Percentiles rank a stretch among this genome's conserved stretches.
Evolutionary conservation across 2,329 filamentous ascomycete species (phyloP).

Genomic region (Trichoderma arundinaceum): DNA sequence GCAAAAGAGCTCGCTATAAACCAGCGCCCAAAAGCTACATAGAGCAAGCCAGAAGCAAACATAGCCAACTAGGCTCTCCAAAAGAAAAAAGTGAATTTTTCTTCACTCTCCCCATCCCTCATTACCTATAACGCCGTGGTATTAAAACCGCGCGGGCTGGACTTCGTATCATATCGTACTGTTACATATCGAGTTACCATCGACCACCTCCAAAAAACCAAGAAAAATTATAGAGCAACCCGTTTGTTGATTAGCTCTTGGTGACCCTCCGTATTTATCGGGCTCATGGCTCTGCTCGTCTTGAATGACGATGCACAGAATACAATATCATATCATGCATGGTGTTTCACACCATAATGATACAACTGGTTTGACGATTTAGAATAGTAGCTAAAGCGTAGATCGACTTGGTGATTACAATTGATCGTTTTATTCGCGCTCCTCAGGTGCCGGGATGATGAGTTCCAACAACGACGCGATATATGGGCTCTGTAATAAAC

Average conservation of each 20-base stretch:
- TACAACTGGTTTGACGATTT: neutral
- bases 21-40: neutral
- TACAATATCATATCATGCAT: neutral
- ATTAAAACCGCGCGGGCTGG: constrained; percentile 27
- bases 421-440: constrained; percentile 34
- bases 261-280: no score
- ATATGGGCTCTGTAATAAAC: constrained; percentile 45
- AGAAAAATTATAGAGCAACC: neutral
- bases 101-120: constrained; percentile 16
- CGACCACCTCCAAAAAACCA: neutral
- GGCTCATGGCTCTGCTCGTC: neutral
- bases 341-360: neutral
- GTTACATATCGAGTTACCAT: constrained; percentile 21
- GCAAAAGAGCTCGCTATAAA: constrained; percentile 25
- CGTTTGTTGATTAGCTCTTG: no score
- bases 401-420: neutral
- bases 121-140: constrained; percentile 33
- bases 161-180: constrained; percentile 24
- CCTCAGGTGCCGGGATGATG: constrained; percentile 42
- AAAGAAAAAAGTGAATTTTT: neutral
- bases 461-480: constrained; percentile 50
- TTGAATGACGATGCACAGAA: neutral
- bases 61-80: neutral
- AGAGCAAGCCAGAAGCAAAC: constrained; percentile 12
- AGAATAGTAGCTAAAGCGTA: neutral